Evolutionary conservation across 2,329 filamentous ascomycete species (phyloP).

Genomic region (Xylogone sp.): DNA sequence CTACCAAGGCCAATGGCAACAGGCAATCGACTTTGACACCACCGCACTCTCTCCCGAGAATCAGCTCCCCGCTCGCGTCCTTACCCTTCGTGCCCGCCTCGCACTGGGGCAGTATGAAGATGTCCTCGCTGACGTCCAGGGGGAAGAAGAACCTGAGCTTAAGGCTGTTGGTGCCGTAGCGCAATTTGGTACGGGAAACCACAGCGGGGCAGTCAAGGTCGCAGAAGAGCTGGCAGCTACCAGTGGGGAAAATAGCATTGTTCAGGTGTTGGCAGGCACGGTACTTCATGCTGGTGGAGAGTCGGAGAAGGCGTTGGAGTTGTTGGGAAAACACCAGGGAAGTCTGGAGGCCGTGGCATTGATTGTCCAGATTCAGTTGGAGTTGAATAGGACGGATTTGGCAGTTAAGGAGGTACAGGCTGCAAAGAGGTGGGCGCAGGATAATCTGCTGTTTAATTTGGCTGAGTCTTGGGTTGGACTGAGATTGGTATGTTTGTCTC

Average conservation of each 20-base stretch:
- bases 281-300: conserved; percentile 76
- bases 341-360: conserved; percentile 79
- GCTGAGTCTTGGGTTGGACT: conserved; percentile 94
- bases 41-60: conserved; percentile 77
- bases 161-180: conserved; percentile 75
- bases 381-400: conserved; percentile 87
- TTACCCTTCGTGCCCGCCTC: conserved; percentile 78
- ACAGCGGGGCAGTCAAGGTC: conserved; percentile 56
- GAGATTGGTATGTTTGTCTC: conserved; percentile 60
- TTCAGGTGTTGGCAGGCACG: conserved; percentile 79
- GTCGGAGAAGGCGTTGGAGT: conserved; percentile 77
- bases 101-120: conserved; percentile 74
- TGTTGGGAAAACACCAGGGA: conserved; percentile 80
- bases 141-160: conserved; percentile 66
- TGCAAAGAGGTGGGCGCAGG: conserved; percentile 91
- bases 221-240: conserved; percentile 65
- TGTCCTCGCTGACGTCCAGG: conserved; percentile 66
- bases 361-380: conserved; percentile 87
- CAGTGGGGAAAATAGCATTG: conserved; percentile 68
- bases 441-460: conserved; percentile 87
- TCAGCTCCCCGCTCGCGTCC: conserved; percentile 68
- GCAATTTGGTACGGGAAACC: conserved; percentile 56
- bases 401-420: conserved; percentile 84
- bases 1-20: conserved; percentile 79
- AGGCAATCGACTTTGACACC: conserved; percentile 82